Conservation (phyloP, 179 eudicot species). For the Pouteria campechiana region DNA sequence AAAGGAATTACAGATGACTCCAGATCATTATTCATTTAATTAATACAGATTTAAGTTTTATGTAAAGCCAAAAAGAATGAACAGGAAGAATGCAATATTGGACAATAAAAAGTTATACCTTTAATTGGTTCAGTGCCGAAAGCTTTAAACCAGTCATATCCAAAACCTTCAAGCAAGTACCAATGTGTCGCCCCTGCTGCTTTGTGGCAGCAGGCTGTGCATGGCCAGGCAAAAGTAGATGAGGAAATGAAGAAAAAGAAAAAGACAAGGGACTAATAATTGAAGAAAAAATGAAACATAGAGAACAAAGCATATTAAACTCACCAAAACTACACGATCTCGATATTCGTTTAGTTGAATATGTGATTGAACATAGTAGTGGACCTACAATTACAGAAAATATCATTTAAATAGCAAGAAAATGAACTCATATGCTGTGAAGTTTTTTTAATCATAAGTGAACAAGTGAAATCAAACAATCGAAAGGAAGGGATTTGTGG, state of each 20-base stretch:
- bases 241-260: not conserved
- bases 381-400: constrained; percentile 22
- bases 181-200: constrained; percentile 42
- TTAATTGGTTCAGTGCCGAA: constrained; percentile 63
- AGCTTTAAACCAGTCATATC: constrained; percentile 79
- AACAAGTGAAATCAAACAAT: too few relatives aligned
- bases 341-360: constrained; percentile 59
- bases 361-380: constrained; percentile 55
- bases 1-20: too few relatives aligned
- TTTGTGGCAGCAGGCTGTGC: constrained; percentile 52
- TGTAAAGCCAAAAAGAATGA: not conserved
- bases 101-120: constrained; percentile 26
- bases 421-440: too few relatives aligned
- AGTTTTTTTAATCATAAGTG: too few relatives aligned
- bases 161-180: constrained; percentile 55
- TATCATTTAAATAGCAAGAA: too few relatives aligned
- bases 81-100: not conserved
- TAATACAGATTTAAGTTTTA: too few relatives aligned
- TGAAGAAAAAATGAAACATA: not conserved
- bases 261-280: not conserved
- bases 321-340: constrained; percentile 48
- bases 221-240: not conserved
- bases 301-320: not conserved
- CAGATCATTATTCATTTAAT: too few relatives aligned
- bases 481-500: too few relatives aligned